phyloP scores from a whole-genome alignment of 768 basidiomycete species.

The Boletus subparvulus region DNA sequence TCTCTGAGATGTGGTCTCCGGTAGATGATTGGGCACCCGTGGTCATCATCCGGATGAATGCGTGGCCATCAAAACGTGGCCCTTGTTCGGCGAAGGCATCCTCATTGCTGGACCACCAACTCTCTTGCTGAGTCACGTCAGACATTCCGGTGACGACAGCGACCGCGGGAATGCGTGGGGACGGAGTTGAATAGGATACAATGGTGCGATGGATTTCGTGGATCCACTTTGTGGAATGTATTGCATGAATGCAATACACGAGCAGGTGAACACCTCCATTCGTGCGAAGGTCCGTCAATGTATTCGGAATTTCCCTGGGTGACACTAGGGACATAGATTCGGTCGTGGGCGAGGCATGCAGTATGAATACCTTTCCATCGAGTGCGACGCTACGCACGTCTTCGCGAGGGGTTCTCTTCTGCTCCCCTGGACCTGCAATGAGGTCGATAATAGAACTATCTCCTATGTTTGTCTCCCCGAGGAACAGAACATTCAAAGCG shows the following conservation, averaged over 20 bases:
- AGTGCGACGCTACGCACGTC: slow-evolving; percentile 13
- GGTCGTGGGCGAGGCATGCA: slow-evolving; percentile 8
- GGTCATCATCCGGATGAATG: slow-evolving; percentile 12
- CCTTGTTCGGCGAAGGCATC: slow-evolving; percentile 8
- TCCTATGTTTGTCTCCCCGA: slow-evolving; percentile 23
- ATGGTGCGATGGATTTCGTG: slow-evolving; percentile 12
- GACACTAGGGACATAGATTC: background rate
- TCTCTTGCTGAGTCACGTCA: slow-evolving; percentile 6
- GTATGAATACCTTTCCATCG: slow-evolving; percentile 15
- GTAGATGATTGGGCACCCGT: background rate
- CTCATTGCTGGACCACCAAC: slow-evolving; percentile 21
- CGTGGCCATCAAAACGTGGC: slow-evolving; percentile 14
- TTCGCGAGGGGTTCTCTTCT: background rate
- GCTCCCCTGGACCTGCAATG: slow-evolving; percentile 7
- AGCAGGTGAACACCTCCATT: slow-evolving; percentile 19
- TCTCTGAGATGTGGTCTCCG: slow-evolving; percentile 6
- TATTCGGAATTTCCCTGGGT: slow-evolving; percentile 5
- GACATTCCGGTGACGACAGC: slow-evolving; percentile 19
- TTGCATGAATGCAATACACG: slow-evolving; percentile 22
- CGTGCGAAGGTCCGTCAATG: slow-evolving; percentile 10
- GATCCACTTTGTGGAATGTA: slow-evolving; percentile 11
- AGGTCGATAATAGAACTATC: slow-evolving; percentile 22
- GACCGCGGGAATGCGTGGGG: slow-evolving; percentile 10
- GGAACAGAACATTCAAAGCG: slow-evolving; percentile 17
- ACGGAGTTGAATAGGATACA: background rate